phyloP scores from a whole-genome alignment of 371 early-diverging fungal species.

The Lichtheimia ornata region DNA sequence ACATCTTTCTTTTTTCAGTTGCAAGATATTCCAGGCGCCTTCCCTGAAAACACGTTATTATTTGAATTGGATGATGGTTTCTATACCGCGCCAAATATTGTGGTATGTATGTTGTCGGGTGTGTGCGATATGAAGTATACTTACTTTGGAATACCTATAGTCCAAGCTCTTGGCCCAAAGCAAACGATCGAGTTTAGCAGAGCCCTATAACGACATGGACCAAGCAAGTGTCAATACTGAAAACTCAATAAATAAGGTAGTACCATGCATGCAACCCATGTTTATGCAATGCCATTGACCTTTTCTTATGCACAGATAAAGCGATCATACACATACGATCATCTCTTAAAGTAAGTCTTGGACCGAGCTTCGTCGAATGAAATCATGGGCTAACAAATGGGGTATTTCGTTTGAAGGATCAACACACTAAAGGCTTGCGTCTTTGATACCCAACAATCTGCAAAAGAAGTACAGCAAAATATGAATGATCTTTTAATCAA shows the following conservation, averaged over 20 bases:
- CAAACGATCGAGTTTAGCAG: conserved; percentile 27
- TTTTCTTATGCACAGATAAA: conserved; percentile 21
- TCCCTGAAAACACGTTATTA: conserved; percentile 58
- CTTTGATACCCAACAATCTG: conserved; percentile 56
- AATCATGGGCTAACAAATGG: background rate
- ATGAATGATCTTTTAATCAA: conserved; percentile 43
- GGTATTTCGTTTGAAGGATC: conserved; percentile 18
- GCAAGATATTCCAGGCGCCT: conserved; percentile 36
- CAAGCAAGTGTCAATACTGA: conserved; percentile 23
- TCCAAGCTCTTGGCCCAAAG: conserved; percentile 18
- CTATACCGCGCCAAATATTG: conserved; percentile 53
- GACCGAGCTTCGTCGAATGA: no score
- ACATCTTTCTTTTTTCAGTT: conserved; percentile 16
- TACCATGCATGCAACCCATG: no score
- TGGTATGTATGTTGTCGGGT: conserved; percentile 5
- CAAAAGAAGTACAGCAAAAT: conserved; percentile 47
- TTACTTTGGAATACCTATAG: conserved; percentile 1
- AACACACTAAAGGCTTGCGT: conserved; percentile 60
- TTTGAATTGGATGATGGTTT: conserved; percentile 59
- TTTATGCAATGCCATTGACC: no score
- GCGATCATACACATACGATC: conserved; percentile 56
- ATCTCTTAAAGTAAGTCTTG: conserved; percentile 43
- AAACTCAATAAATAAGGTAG: conserved; percentile 21
- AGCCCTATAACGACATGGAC: conserved; percentile 10
- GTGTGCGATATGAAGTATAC: no score